Base-by-base conservation (phyloP, 2,329 filamentous ascomycete genomes). In the Aureobasidium lini region DNA sequence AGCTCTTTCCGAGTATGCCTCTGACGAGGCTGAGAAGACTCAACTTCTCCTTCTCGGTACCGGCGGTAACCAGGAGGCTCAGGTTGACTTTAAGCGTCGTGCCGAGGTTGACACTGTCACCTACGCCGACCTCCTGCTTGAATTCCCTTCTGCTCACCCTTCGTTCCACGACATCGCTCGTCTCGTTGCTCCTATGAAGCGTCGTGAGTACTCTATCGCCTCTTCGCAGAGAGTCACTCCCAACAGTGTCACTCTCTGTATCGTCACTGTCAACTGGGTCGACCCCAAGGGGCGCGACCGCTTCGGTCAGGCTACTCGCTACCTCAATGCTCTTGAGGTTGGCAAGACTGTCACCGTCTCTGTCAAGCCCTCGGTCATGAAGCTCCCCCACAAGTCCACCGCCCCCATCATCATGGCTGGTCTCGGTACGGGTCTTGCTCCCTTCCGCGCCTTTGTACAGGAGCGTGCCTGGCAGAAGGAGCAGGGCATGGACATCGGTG, bases 361-460 rank as follows among this genome's bases (percentile, higher is more conserved):
- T 36, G 91, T 99, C 73, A 99, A 99, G 80, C 90, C 94, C 0
- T 96, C 91, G 28, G 94, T 97, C 65, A 99, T 99, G 94, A 99
- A 97, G 78, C 83, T 99, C n/a, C 94, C 94, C 5, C 77, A 83
- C 62, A 87, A 86, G 72, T 87, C 92, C 66, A 94, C 90, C 39
- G 90, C 93, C 49, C 94, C 94, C 42, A 86, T 99, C 71, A 96
- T 99, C 80, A 96, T 99, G 93, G 94, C 94, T 9, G 94, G 94
- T 73, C 87, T 97, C n/a, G 94, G 94, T 64, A 99, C 94, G 0
- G 94, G 94, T 71, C 86, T 99, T 23, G 94, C 94, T 1, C 94
- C 94, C n/a, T 99, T 99, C 90, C 90, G 94, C 65, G 94, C 94
- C 62, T 99, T 99, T 71, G 88, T 97, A 48, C 94, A 99, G 77